Conservation (phyloP, 345 rosid genomes). For the Ailanthus altissimus region DNA sequence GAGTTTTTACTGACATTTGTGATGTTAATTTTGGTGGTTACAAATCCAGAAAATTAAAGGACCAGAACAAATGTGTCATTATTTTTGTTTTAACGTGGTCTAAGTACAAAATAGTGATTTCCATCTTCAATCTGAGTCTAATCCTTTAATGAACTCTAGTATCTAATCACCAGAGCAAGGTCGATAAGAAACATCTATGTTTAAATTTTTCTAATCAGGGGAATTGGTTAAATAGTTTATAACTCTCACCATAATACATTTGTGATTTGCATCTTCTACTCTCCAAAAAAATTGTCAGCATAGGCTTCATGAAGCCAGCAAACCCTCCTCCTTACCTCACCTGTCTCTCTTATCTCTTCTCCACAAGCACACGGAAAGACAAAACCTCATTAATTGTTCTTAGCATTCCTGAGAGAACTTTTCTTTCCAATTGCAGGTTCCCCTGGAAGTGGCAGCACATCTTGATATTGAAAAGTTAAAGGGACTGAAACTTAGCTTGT, state of each 20-base stretch:
- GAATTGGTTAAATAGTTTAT: neutral
- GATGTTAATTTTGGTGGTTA: neutral
- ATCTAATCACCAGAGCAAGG: neutral
- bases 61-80: neutral
- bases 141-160: neutral
- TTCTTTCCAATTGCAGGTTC: slow-evolving; percentile 52
- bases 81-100: neutral
- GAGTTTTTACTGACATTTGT: too few relatives aligned
- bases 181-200: neutral
- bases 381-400: neutral
- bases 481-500: slow-evolving; percentile 62
- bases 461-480: slow-evolving; percentile 49
- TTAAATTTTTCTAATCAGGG: neutral
- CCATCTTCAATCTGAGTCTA: neutral
- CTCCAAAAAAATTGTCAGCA: neutral
- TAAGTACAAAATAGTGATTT: too few relatives aligned
- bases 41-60: neutral
- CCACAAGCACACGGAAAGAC: neutral
- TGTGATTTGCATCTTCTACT: slow-evolving; percentile 3
- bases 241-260: neutral
- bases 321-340: too few relatives aligned
- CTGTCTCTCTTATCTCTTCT: too few relatives aligned
- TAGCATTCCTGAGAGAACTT: slow-evolving; percentile 16
- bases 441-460: slow-evolving; percentile 62
- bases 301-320: too few relatives aligned